Percentiles rank a stretch among this genome's conserved stretches.
Evolutionary conservation across 768 basidiomycete species (phyloP).

Genomic region (Lactarius sanguifluus): DNA sequence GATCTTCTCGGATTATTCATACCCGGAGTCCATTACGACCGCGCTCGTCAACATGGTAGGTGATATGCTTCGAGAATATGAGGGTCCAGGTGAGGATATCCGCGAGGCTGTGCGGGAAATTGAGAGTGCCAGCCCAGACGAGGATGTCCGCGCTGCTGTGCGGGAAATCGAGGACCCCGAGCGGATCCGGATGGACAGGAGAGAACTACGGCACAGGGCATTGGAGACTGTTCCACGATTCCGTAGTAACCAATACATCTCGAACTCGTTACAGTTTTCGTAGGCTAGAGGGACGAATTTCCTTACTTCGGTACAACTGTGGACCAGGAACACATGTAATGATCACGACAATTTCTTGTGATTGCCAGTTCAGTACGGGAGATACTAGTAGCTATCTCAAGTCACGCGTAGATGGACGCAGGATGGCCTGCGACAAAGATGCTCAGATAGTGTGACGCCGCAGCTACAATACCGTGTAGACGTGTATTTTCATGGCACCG

Average conservation of each 20-base stretch:
- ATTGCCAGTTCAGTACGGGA: not conserved
- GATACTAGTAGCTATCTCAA: too few species aligned
- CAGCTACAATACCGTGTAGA: too few species aligned
- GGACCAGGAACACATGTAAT: not conserved
- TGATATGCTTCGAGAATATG: not conserved
- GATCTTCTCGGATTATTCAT: too few species aligned
- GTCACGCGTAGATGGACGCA: not conserved
- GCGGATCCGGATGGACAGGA: not conserved
- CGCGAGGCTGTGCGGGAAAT: not conserved
- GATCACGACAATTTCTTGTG: not conserved
- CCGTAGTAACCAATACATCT: too few species aligned
- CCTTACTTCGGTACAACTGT: not conserved
- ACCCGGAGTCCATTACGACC: too few species aligned
- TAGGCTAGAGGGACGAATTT: not conserved
- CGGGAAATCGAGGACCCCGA: too few species aligned
- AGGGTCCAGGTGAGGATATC: not conserved
- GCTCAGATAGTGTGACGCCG: too few species aligned
- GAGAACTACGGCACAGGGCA: not conserved
- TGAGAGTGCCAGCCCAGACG: not conserved
- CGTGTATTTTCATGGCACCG: too few species aligned
- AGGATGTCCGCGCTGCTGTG: too few species aligned
- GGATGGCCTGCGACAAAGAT: not conserved
- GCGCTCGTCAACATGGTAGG: too few species aligned
- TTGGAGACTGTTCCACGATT: not conserved
- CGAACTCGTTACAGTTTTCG: not conserved